Base-by-base conservation (phyloP, 306 rosid genomes). In the Arachis stenosperma region DNA sequence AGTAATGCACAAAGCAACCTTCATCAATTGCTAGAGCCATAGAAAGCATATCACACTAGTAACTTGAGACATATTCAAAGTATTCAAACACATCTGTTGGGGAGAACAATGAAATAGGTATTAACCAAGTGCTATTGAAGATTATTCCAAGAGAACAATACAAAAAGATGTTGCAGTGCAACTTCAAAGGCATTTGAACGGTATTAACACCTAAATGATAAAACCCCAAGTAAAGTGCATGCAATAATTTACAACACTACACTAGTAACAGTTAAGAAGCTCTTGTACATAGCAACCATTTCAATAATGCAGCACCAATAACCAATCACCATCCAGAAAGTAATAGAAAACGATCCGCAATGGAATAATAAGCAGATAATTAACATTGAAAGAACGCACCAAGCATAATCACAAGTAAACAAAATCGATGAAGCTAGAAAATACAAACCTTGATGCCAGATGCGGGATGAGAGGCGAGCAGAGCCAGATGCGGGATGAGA, bases 161-260 rank as follows among this genome's bases (percentile, higher is more conserved):
- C 79, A 68, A 75, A 61, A 79, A 22, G 53, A 76, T 37, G 50
- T 58, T 77, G 65, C 52, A 64, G 15, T 8, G 6, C 3, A 51
- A 56, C 14, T 63, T 48, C 70, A 56, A 58, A 60, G 29, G 7
- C 42, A 14, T 33, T 8, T 44, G 47, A 74, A 42, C 1, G 53
- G 6, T 52, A 56, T 30, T 30, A 41, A 41, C 36, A n/a, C 9
- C 81, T 66, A 59, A 44, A 59, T 15, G 1, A 27, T 6, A 61
- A 65, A 15, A 29, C 3, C 52, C 66, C 47, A 48, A 61, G 29
- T n/a, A 42, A 22, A 70, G 36, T 76, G 52, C 55, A 36, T 42
- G 46, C 70, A 74, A 57, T 67, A 74, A 81, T 81, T 66, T 81
- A 84, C 88, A 81, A 27, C 12, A 65, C 76, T 67, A 42, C 8